These are phyloP conservation scores for Fusarium stilboides DNA, from an alignment of 2,329 filamentous ascomycete genomes.

Conservation along the genomic window DNA sequence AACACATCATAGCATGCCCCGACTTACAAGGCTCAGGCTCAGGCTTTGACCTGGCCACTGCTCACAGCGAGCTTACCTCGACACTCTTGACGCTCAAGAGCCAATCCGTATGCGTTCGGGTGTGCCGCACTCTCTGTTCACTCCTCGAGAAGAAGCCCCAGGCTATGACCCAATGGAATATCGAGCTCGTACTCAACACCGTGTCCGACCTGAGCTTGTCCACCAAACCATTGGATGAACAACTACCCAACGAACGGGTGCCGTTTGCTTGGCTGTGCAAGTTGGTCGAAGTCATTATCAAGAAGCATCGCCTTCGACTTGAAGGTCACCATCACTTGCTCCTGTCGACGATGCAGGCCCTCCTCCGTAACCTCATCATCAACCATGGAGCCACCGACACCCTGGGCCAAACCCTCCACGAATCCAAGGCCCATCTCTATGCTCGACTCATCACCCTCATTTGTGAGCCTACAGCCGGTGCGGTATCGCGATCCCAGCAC, in stretches of 20 bases:
- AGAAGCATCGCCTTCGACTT: constrained; percentile 72
- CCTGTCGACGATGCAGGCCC: constrained; percentile 66
- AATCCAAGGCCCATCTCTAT: constrained; percentile 66
- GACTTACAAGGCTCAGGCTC: constrained; percentile 50
- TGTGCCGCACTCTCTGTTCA: constrained; percentile 60
- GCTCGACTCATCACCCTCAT: constrained; percentile 71
- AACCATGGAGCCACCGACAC: constrained; percentile 44
- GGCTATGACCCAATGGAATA: constrained; percentile 71
- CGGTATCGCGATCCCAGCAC: constrained; percentile 65
- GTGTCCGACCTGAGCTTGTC: constrained; percentile 57
- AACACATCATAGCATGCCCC: constrained; percentile 48
- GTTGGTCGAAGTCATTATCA: constrained; percentile 70
- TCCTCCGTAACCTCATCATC: constrained; percentile 68
- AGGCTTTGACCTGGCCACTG: constrained; percentile 57
- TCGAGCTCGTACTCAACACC: constrained; percentile 67
- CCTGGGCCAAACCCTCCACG: constrained; percentile 51
- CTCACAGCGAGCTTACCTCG: constrained; percentile 60
- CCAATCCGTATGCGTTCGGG: constrained; percentile 55
- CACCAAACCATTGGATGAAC: constrained; percentile 43
- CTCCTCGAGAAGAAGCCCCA: constrained; percentile 67
- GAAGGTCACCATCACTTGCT: constrained; percentile 75
- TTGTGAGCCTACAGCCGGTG: constrained; percentile 71
- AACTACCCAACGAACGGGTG: constrained; percentile 51
- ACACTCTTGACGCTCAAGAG: constrained; percentile 52
- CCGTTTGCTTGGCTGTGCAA: constrained; percentile 66